phyloP scores from a whole-genome alignment of 805 yeast genomes.

The Starmerella bacillaris region DNA sequence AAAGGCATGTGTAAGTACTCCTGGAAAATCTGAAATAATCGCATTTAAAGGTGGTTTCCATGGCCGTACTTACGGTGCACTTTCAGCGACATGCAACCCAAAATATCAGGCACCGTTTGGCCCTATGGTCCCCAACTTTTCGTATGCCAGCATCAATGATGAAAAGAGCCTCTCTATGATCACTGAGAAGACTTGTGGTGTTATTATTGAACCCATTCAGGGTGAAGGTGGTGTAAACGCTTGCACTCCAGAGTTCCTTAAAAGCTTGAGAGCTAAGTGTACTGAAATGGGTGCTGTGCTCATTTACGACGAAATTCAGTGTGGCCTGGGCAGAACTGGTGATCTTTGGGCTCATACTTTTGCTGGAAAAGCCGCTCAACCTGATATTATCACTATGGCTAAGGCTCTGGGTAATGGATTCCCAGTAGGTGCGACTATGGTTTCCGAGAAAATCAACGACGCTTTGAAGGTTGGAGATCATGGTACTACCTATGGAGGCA shows the following conservation, averaged over 20 bases:
- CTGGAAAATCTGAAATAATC: conserved; percentile 50
- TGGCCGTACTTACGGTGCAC: conserved; percentile 87
- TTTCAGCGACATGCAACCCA: conserved; percentile 79
- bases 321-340: conserved; percentile 90
- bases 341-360: conserved; percentile 79
- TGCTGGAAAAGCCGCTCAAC: conserved; percentile 66
- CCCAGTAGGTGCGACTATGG: conserved; percentile 89
- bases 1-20: conserved; percentile 44
- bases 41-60: conserved; percentile 86
- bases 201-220: conserved; percentile 90
- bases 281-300: conserved; percentile 50
- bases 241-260: conserved; percentile 44
- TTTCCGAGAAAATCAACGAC: conserved; percentile 59
- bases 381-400: conserved; percentile 86
- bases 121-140: conserved; percentile 81
- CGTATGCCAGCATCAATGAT: conserved; percentile 45
- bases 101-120: conserved; percentile 84
- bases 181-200: conserved; percentile 61
- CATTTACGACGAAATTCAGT: conserved; percentile 90
- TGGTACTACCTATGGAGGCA: conserved; percentile 96
- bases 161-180: conserved; percentile 43
- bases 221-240: conserved; percentile 93
- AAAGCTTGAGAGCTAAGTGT: conserved; percentile 49
- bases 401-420: conserved; percentile 93
- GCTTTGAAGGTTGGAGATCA: conserved; percentile 79